These are phyloP conservation scores for Saccharomyces hybrid DNA, from an alignment of 1,139 yeast species.

Conservation along the genomic window DNA sequence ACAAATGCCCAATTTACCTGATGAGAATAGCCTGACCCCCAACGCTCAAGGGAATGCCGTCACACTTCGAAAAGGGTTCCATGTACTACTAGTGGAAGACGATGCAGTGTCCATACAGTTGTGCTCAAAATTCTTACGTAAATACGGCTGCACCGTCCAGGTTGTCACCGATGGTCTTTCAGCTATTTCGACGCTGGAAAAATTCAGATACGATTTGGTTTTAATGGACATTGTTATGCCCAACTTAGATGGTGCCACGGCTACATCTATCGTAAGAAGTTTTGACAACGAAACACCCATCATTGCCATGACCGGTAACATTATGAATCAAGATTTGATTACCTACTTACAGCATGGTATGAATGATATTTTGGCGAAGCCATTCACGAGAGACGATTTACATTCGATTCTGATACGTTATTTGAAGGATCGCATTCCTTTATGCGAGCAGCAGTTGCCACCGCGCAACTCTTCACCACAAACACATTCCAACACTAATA, in stretches of 20 bases:
- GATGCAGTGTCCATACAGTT: slow-evolving; percentile 76
- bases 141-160: slow-evolving; percentile 88
- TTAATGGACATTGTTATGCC: slow-evolving; percentile 95
- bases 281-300: slow-evolving; percentile 82
- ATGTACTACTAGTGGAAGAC: slow-evolving; percentile 77
- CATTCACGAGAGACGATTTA: slow-evolving; percentile 79
- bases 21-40: not conserved
- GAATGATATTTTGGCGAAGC: slow-evolving; percentile 87
- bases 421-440: slow-evolving; percentile 36
- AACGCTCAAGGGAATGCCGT: slow-evolving; percentile 1
- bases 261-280: slow-evolving; percentile 76
- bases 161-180: slow-evolving; percentile 88
- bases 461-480: not conserved
- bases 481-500: not conserved
- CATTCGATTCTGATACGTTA: slow-evolving; percentile 70
- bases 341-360: slow-evolving; percentile 82
- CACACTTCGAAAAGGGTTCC: slow-evolving; percentile 40
- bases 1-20: not conserved
- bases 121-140: slow-evolving; percentile 68
- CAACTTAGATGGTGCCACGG: slow-evolving; percentile 87
- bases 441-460: slow-evolving; percentile 26
- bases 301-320: slow-evolving; percentile 89
- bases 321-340: slow-evolving; percentile 70
- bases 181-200: slow-evolving; percentile 76
- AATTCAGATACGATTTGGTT: slow-evolving; percentile 69